Percentiles rank a stretch among this genome's conserved stretches.
These are phyloP conservation scores for Rhizopogon vesiculosus DNA, from an alignment of 768 basidiomycete genomes.

Conservation along the genomic window DNA sequence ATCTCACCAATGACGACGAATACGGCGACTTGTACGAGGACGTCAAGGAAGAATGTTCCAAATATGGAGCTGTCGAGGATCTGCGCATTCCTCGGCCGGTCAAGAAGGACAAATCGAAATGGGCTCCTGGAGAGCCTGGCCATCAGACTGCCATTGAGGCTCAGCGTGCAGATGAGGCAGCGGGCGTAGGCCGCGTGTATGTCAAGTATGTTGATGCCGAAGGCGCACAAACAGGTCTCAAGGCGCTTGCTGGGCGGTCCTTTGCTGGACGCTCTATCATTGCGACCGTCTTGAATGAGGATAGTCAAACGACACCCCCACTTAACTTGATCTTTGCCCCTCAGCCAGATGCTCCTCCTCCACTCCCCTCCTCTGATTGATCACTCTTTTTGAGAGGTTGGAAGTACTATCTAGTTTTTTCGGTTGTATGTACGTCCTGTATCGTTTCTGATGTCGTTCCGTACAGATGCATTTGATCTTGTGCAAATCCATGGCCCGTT, in stretches of 20 bases:
- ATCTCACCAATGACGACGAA: slow-evolving; percentile 85
- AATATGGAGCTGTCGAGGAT: slow-evolving; percentile 79
- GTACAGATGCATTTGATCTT: neutral
- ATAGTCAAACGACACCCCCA: slow-evolving; percentile 82
- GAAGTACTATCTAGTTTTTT: slow-evolving; percentile 12
- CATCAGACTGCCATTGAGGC: slow-evolving; percentile 61
- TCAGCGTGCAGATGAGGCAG: slow-evolving; percentile 75
- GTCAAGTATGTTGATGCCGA: slow-evolving; percentile 73
- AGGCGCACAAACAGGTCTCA: slow-evolving; percentile 68
- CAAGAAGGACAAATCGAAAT: slow-evolving; percentile 81
- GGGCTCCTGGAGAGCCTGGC: slow-evolving; percentile 59
- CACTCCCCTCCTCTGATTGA: slow-evolving; percentile 45
- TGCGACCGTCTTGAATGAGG: slow-evolving; percentile 77
- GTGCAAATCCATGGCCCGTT: neutral
- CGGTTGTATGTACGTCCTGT: slow-evolving; percentile 16
- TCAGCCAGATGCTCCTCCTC: slow-evolving; percentile 78
- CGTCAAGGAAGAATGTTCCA: slow-evolving; percentile 84
- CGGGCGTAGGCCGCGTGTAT: slow-evolving; percentile 94
- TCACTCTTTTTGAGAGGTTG: slow-evolving; percentile 5
- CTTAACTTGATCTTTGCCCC: slow-evolving; percentile 80
- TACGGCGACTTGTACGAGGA: slow-evolving; percentile 95
- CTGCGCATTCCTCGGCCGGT: slow-evolving; percentile 85
- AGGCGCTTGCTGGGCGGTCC: slow-evolving; percentile 83
- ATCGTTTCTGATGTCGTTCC: neutral
- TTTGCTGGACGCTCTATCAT: slow-evolving; percentile 87